Percentiles rank a stretch among this genome's conserved stretches.
Conservation (phyloP, 306 rosid species). For the Citrullus mucosospermus region DNA sequence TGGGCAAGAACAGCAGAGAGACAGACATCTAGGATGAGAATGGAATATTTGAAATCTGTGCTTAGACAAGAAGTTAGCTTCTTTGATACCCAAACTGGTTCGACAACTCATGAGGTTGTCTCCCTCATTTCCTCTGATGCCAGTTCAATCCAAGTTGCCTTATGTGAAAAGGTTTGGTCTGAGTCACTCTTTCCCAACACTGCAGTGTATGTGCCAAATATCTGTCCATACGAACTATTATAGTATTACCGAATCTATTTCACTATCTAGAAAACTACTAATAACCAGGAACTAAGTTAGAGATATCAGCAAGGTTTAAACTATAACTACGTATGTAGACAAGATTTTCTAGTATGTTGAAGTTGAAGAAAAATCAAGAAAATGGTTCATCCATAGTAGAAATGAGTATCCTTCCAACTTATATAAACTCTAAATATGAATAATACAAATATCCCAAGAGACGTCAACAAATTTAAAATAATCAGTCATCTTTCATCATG, state of each 20-base stretch:
- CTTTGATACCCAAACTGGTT: constrained; percentile 60
- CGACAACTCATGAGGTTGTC: constrained; percentile 68
- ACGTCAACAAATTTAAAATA: neutral
- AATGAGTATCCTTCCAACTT: neutral
- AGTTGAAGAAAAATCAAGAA: neutral
- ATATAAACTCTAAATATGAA: neutral
- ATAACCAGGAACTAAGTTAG: neutral
- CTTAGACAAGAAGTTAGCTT: constrained; percentile 84
- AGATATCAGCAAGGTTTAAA: neutral
- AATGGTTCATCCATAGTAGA: neutral
- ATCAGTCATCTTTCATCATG: neutral
- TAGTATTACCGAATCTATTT: neutral
- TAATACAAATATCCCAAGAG: neutral
- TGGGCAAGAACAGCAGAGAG: constrained; percentile 88
- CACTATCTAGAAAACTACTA: neutral
- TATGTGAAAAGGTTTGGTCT: constrained; percentile 58
- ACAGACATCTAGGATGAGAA: constrained; percentile 74
- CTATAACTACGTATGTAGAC: neutral
- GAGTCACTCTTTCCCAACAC: neutral
- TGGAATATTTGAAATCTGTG: constrained; percentile 67
- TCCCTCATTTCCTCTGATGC: constrained; percentile 71
- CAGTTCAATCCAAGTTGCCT: constrained; percentile 65
- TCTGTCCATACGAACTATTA: neutral
- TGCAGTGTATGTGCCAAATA: neutral
- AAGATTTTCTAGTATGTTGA: neutral